Evolutionary conservation across 768 basidiomycete genomes (phyloP).

Genomic region (Xerocomus brunneocitrinus): DNA sequence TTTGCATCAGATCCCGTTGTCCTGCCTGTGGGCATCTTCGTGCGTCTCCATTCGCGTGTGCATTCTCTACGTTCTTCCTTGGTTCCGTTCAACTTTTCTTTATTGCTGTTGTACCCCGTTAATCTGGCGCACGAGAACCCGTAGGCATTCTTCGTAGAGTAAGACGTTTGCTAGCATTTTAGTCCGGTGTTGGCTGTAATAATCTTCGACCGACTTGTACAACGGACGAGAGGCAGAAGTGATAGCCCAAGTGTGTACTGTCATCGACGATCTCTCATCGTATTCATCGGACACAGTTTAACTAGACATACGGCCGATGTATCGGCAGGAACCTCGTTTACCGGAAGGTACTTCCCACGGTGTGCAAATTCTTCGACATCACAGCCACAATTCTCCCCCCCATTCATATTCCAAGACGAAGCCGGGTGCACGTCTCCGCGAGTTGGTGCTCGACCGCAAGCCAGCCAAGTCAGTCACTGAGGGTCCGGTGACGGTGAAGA

Average conservation of each 20-base stretch:
- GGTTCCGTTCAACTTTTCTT: constrained; percentile 14
- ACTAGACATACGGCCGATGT: no score
- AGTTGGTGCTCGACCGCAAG: constrained; percentile 44
- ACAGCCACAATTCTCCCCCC: no score
- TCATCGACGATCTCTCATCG: neutral
- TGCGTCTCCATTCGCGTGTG: constrained; percentile 15
- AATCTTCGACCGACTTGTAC: constrained; percentile 23
- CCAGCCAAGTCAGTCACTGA: constrained; percentile 50
- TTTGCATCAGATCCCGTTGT: constrained; percentile 21
- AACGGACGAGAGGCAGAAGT: constrained; percentile 29
- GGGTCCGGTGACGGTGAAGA: constrained; percentile 16
- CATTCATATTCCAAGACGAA: constrained; percentile 39
- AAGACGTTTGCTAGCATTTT: constrained; percentile 25
- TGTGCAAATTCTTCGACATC: no score
- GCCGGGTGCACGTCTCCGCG: constrained; percentile 41
- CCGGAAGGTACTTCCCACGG: no score
- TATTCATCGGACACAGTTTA: constrained; percentile 45
- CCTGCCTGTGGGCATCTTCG: constrained; percentile 14
- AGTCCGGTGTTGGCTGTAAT: constrained; percentile 31
- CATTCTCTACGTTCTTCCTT: constrained; percentile 22
- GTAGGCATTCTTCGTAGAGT: constrained; percentile 23
- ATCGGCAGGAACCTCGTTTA: no score
- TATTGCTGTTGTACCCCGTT: constrained; percentile 2
- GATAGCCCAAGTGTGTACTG: constrained; percentile 22
- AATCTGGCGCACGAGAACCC: constrained; percentile 15